phyloP scores from a whole-genome alignment of 805 yeast genomes.

The Pichia scutulata region DNA sequence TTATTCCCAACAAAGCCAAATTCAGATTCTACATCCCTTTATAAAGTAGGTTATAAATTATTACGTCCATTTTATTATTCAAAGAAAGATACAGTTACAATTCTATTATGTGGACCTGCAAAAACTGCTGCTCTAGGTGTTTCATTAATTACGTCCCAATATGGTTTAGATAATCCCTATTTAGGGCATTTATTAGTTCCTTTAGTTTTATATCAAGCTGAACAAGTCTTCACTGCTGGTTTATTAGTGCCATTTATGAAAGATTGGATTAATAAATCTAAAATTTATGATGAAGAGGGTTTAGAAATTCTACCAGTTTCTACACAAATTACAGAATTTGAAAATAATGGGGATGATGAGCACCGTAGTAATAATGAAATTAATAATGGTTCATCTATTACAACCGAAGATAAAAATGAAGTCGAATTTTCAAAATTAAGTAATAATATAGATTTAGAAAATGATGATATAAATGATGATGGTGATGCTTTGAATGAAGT shows the following conservation, averaged over 20 bases:
- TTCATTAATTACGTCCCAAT: conserved; percentile 56
- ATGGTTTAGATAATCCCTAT: conserved; percentile 52
- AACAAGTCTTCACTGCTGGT: conserved; percentile 80
- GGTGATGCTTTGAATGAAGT: neutral
- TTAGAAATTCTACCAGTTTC: neutral
- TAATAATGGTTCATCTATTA: neutral
- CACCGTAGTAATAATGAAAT: neutral
- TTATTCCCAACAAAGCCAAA: conserved; percentile 42
- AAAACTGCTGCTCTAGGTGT: conserved; percentile 92
- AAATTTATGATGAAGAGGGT: conserved; percentile 11
- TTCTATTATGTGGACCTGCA: conserved; percentile 87
- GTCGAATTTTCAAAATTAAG: neutral
- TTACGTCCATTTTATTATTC: conserved; percentile 63
- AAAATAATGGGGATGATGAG: neutral
- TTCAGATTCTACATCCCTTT: conserved; percentile 34
- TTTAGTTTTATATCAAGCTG: conserved; percentile 77
- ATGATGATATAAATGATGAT: neutral
- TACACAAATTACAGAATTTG: neutral
- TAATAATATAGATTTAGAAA: neutral
- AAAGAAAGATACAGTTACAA: conserved; percentile 64
- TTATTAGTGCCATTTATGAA: conserved; percentile 58
- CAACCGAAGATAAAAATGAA: neutral
- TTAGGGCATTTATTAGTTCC: conserved; percentile 74
- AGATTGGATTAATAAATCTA: conserved; percentile 49
- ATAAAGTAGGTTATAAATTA: conserved; percentile 36